Evolutionary conservation across 331 rosid genomes (phyloP).

Genomic region (Cydonia oblonga): DNA sequence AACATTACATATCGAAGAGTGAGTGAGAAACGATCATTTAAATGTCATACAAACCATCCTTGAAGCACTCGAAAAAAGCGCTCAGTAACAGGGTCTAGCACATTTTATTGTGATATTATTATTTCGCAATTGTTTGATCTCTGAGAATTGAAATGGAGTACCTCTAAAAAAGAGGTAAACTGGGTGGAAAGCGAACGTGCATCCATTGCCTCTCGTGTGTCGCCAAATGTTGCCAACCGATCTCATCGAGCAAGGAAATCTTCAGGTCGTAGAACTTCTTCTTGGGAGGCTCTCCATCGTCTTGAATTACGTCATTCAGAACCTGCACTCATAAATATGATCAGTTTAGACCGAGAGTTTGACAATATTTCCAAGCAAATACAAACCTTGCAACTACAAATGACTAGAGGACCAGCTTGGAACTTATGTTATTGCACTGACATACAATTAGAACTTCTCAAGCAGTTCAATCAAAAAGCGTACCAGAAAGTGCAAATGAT

Average conservation of each 20-base stretch:
- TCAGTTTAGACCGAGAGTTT: background rate
- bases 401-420: background rate
- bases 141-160: background rate
- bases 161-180: conserved; percentile 58
- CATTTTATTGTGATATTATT: no score
- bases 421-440: background rate
- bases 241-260: conserved; percentile 67
- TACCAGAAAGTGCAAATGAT: background rate
- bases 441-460: background rate
- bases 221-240: conserved; percentile 73
- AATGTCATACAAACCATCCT: background rate
- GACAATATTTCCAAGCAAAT: background rate
- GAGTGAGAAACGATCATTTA: background rate
- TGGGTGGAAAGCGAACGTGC: conserved; percentile 72
- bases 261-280: conserved; percentile 66
- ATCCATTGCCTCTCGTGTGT: conserved; percentile 67
- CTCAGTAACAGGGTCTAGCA: background rate
- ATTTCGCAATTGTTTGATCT: background rate
- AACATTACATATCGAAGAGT: background rate
- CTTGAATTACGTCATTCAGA: conserved; percentile 58
- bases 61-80: background rate
- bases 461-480: background rate
- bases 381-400: background rate
- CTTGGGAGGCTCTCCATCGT: conserved; percentile 50
- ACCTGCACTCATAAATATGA: conserved; percentile 25